Conservation (phyloP, 78 protist species). For the Emiliania huxleyi region DNA sequence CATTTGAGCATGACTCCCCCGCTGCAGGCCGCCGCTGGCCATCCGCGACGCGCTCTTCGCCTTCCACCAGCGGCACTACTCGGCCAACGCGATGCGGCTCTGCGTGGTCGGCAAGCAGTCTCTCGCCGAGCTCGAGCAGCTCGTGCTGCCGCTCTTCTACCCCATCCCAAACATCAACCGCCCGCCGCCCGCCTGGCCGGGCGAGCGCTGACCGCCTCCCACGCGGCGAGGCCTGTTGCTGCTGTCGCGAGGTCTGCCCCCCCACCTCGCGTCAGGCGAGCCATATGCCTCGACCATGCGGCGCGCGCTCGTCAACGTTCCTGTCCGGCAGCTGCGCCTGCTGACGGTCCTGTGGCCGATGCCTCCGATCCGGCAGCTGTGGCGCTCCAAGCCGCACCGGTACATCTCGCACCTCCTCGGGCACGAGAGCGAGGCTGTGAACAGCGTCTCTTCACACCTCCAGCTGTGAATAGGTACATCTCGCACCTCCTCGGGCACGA, state of each 20-base stretch:
- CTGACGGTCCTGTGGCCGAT: not conserved
- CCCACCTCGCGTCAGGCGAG: too few species aligned
- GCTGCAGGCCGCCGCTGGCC: not conserved
- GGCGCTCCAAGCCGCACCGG: not conserved
- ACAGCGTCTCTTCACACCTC: too few species aligned
- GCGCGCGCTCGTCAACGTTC: not conserved
- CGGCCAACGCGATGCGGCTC: not conserved
- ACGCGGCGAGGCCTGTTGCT: not conserved
- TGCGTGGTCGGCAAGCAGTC: not conserved
- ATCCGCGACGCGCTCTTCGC: not conserved
- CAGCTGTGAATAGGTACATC: too few species aligned
- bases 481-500: conserved; percentile 44
- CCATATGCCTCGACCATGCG: not conserved
- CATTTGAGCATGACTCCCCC: too few species aligned
- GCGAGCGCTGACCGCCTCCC: not conserved
- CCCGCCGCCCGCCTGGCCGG: not conserved
- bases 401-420: conserved; percentile 38
- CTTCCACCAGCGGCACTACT: not conserved
- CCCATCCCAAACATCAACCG: not conserved
- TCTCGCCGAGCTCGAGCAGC: not conserved
- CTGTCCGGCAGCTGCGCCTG: not conserved
- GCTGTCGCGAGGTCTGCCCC: too few species aligned
- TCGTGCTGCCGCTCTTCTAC: not conserved
- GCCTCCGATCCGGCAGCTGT: not conserved
- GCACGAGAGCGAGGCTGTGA: conserved; percentile 26